phyloP scores from a whole-genome alignment of 202 grass and related monocot species.

The Zizania palustris region DNA sequence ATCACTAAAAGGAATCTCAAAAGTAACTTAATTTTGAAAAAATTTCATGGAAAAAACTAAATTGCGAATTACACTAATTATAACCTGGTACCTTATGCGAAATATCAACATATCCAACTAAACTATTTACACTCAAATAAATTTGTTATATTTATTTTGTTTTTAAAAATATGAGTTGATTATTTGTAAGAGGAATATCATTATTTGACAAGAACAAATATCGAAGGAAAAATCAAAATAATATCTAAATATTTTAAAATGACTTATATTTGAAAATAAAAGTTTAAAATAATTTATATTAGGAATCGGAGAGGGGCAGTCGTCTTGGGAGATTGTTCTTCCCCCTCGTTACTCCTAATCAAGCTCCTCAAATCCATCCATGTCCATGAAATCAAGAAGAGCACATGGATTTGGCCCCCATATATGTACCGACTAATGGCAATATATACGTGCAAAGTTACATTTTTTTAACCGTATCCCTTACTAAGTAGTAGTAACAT shows the following conservation, averaged over 20 bases:
- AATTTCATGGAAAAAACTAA: background rate
- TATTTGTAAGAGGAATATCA: too few species aligned
- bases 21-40: background rate
- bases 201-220: too few species aligned
- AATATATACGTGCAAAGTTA: slow-evolving; percentile 45
- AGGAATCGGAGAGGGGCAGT: too few species aligned
- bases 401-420: slow-evolving; percentile 58
- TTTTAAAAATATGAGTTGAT: too few species aligned
- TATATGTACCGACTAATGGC: slow-evolving; percentile 61
- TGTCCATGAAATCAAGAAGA: slow-evolving; percentile 47
- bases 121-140: background rate
- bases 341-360: background rate
- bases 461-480: slow-evolving; percentile 58
- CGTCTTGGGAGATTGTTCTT: background rate
- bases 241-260: too few species aligned
- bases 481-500: slow-evolving; percentile 49
- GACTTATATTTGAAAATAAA: too few species aligned
- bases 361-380: slow-evolving; percentile 41
- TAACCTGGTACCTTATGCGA: background rate
- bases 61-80: background rate
- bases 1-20: background rate
- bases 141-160: too few species aligned
- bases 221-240: too few species aligned
- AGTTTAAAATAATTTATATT: too few species aligned
- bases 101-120: background rate